Percentiles rank a stretch among this genome's conserved stretches.
These are phyloP conservation scores for Kappamyces sp. DNA, from an alignment of 192 early-diverging fungal genomes.

Conservation along the genomic window DNA sequence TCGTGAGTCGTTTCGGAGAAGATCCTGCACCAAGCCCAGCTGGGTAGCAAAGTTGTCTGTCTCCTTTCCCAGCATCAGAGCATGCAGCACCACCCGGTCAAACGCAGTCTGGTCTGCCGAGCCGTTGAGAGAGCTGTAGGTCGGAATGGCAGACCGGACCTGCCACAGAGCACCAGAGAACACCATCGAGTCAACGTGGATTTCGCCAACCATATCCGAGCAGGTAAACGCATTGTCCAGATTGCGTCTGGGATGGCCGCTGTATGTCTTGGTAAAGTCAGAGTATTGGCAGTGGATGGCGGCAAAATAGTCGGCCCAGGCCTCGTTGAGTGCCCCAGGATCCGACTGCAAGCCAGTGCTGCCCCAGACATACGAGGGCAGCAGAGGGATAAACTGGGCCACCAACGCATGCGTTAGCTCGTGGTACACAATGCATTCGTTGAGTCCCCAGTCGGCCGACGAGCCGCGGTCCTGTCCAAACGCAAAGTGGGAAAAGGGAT, in stretches of 20 bases:
- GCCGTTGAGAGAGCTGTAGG: background rate
- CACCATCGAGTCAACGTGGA: constrained; percentile 14
- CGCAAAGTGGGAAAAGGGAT: constrained; percentile 17
- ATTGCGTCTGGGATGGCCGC: constrained; percentile 18
- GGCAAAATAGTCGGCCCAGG: constrained; percentile 29
- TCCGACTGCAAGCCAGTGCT: constrained; percentile 16
- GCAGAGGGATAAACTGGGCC: constrained; percentile 18
- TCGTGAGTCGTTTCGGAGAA: constrained; percentile 4
- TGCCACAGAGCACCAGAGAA: constrained; percentile 15
- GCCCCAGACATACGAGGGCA: constrained; percentile 24
- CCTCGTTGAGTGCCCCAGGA: constrained; percentile 27
- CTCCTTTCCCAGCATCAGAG: constrained; percentile 15
- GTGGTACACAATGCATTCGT: constrained; percentile 18
- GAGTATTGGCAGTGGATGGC: constrained; percentile 31
- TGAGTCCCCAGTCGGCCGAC: constrained; percentile 20
- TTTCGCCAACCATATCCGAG: constrained; percentile 19
- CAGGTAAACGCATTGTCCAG: constrained; percentile 56
- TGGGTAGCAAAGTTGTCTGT: constrained; percentile 23
- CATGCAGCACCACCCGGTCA: constrained; percentile 15
- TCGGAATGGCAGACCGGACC: constrained; percentile 1
- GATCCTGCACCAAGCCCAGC: constrained; percentile 5
- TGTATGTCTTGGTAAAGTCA: constrained; percentile 36
- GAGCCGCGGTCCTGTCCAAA: constrained; percentile 18
- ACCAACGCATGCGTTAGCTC: constrained; percentile 27
- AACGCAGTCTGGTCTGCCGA: constrained; percentile 12